Conservation (phyloP, 2,329 filamentous ascomycete genomes). For the Ustulina deusta region DNA sequence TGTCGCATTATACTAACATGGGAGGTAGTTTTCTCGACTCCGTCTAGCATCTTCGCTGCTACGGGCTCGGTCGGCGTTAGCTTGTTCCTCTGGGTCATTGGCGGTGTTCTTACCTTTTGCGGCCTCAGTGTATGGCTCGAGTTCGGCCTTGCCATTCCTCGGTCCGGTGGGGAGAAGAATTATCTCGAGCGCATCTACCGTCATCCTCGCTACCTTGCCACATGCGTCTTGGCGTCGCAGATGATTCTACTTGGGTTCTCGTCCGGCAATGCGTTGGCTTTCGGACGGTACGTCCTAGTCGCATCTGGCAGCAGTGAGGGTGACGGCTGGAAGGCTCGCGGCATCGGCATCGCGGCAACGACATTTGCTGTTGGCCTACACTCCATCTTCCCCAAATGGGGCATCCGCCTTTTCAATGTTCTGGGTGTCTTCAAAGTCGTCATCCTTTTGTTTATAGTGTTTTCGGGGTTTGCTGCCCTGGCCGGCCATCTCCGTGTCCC, state of each 20-base stretch:
- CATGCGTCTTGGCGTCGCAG: conserved; percentile 69
- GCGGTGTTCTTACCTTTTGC: conserved; percentile 66
- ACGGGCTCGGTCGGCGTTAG: conserved; percentile 64
- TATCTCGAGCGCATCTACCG: conserved; percentile 74
- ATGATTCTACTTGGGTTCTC: conserved; percentile 73
- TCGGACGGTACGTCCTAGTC: conserved; percentile 68
- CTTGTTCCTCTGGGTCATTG: conserved; percentile 54
- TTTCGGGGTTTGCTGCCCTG: conserved; percentile 68
- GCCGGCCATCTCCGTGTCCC: conserved; percentile 62
- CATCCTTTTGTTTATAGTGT: conserved; percentile 70
- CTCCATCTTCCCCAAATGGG: conserved; percentile 65
- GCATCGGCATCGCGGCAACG: conserved; percentile 65
- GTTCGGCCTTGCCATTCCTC: conserved; percentile 71
- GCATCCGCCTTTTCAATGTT: conserved; percentile 69
- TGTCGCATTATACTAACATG: conserved; percentile 8
- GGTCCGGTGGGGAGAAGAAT: conserved; percentile 74
- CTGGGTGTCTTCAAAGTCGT: conserved; percentile 71
- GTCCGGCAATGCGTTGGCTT: conserved; percentile 68
- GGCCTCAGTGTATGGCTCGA: conserved; percentile 73
- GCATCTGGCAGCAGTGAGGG: conserved; percentile 61
- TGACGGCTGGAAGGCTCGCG: conserved; percentile 68
- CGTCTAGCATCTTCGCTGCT: conserved; percentile 63
- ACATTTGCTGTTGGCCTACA: conserved; percentile 68
- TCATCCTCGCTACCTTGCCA: conserved; percentile 68
- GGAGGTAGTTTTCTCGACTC: conserved; percentile 64